These are phyloP conservation scores for Lentinula sp. DNA, from an alignment of 768 basidiomycete species.

Conservation along the genomic window DNA sequence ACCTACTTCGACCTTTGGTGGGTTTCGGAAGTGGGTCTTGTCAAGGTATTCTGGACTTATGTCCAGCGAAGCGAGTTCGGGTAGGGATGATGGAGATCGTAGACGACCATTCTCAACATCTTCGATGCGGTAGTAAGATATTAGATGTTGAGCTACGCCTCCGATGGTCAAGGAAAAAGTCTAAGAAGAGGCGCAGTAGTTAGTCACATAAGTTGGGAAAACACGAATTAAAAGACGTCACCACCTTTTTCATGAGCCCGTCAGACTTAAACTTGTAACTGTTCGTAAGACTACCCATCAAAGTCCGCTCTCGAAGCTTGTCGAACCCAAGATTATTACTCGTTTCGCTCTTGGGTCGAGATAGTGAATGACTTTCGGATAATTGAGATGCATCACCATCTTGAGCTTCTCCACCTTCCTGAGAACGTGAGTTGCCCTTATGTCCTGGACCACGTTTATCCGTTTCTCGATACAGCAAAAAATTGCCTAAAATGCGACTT, in stretches of 20 bases:
- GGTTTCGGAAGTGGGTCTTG: slow-evolving; percentile 84
- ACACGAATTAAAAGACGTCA: slow-evolving; percentile 15
- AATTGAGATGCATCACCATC: slow-evolving; percentile 14
- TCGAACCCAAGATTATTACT: slow-evolving; percentile 42
- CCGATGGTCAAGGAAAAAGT: slow-evolving; percentile 87
- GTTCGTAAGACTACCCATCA: slow-evolving; percentile 90
- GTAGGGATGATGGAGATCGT: slow-evolving; percentile 80
- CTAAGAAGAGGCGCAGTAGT: slow-evolving; percentile 28
- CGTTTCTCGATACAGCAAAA: slow-evolving; percentile 91
- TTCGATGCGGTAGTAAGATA: slow-evolving; percentile 91
- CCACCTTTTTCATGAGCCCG: slow-evolving; percentile 96
- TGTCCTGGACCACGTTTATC: slow-evolving; percentile 74
- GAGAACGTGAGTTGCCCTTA: slow-evolving; percentile 18
- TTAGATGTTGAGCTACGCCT: slow-evolving; percentile 85
- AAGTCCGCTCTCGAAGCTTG: slow-evolving; percentile 68
- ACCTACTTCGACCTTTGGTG: slow-evolving; percentile 78
- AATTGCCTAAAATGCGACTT: slow-evolving; percentile 88
- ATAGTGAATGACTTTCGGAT: slow-evolving; percentile 39
- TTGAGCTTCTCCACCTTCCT: slow-evolving; percentile 16
- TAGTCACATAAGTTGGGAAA: slow-evolving; percentile 3
- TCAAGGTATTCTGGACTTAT: slow-evolving; percentile 87
- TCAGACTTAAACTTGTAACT: slow-evolving; percentile 89
- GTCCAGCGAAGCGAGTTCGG: slow-evolving; percentile 80
- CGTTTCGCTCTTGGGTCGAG: slow-evolving; percentile 55
- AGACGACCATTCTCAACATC: slow-evolving; percentile 88